These are phyloP conservation scores for Fusarium lateritium DNA, from an alignment of 2,329 filamentous ascomycete genomes.

Conservation along the genomic window DNA sequence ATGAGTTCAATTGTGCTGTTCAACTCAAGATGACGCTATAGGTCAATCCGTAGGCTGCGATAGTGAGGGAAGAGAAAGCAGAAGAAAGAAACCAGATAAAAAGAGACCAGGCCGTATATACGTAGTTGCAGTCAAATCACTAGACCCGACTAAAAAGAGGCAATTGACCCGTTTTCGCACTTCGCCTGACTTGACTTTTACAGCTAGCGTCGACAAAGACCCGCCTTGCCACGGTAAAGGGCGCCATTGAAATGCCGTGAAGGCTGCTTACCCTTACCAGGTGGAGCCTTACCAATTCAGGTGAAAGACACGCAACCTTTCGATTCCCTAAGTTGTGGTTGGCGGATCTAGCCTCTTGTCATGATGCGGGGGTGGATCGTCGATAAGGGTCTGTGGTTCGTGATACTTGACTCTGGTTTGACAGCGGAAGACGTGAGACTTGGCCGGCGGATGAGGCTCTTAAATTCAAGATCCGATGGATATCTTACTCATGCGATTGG, in stretches of 20 bases:
- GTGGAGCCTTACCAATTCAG: conserved; percentile 41
- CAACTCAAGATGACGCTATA: conserved; percentile 7
- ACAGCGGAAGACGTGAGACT: conserved; percentile 5
- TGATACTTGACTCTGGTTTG: conserved; percentile 13
- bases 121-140: conserved; percentile 30
- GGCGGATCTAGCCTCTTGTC: conserved; percentile 26
- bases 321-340: conserved; percentile 16
- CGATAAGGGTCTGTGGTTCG: conserved; percentile 25
- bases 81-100: background rate
- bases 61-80: conserved; percentile 14
- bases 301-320: conserved; percentile 34
- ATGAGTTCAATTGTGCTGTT: conserved; percentile 17
- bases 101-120: conserved; percentile 33
- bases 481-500: conserved; percentile 35
- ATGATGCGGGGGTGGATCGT: conserved; percentile 47
- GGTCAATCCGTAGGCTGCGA: conserved; percentile 13
- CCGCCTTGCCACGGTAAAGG: conserved; percentile 33
- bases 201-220: conserved; percentile 31
- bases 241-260: conserved; percentile 27
- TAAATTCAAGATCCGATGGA: conserved; percentile 12
- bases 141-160: conserved; percentile 40
- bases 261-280: conserved; percentile 19
- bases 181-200: conserved; percentile 41
- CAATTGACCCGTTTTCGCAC: conserved; percentile 26
- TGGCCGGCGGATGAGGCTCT: conserved; percentile 23